Evolutionary conservation across 305 asterid genomes (phyloP).

Genomic region (Caryopteris hybrid): DNA sequence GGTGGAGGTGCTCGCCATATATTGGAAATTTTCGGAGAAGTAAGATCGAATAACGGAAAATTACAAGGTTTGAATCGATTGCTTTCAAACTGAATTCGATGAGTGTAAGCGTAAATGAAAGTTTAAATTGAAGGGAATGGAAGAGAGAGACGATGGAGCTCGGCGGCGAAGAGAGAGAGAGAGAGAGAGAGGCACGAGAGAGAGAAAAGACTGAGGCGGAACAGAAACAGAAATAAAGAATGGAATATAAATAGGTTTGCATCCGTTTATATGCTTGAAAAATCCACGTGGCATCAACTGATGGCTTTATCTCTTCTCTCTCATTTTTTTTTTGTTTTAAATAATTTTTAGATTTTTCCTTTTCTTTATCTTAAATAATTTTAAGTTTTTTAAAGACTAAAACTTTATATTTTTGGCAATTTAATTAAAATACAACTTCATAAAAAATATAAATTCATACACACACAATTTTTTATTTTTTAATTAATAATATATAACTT

Average conservation of each 20-base stretch:
- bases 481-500: too few relatives aligned
- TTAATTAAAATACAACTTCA: too few relatives aligned
- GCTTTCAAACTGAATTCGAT: background rate
- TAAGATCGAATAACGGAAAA: background rate
- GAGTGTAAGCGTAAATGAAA: background rate
- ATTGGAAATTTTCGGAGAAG: background rate
- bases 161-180: constrained; percentile 15
- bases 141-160: constrained; percentile 12
- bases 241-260: constrained; percentile 97
- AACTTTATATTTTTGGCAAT: too few relatives aligned
- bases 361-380: background rate
- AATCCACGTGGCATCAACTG: constrained; percentile 50
- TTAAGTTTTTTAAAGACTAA: too few relatives aligned
- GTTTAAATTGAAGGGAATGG: constrained; percentile 28
- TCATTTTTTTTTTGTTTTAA: background rate
- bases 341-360: background rate
- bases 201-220: constrained; percentile 37
- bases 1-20: constrained; percentile 74
- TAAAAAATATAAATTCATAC: too few relatives aligned
- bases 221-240: constrained; percentile 58
- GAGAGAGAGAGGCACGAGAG: constrained; percentile 9
- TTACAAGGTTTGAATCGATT: constrained; percentile 7
- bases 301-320: background rate
- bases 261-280: constrained; percentile 45
- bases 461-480: too few relatives aligned